Percentiles rank a stretch among this genome's conserved stretches.
These are phyloP conservation scores for Aegilops bicornis DNA, from an alignment of 176 grass and related monocot species.

Conservation along the genomic window DNA sequence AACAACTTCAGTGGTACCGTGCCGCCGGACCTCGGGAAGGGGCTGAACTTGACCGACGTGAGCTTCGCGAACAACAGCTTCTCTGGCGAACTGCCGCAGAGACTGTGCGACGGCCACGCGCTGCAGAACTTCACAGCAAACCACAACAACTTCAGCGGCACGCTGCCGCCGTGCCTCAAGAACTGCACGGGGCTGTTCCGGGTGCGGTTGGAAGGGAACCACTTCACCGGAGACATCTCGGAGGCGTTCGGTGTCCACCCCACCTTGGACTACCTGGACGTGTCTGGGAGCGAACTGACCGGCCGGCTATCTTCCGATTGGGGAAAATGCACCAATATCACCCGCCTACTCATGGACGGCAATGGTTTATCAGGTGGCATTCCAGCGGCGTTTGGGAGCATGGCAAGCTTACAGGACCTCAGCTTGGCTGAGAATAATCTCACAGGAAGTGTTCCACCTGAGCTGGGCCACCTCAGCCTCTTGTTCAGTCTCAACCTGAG, in stretches of 20 bases:
- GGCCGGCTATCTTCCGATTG: slow-evolving; percentile 69
- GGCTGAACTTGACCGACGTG: slow-evolving; percentile 18
- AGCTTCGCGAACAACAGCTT: slow-evolving; percentile 67
- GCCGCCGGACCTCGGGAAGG: slow-evolving; percentile 50
- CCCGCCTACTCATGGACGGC: slow-evolving; percentile 43
- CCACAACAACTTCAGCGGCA: slow-evolving; percentile 59
- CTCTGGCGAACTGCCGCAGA: slow-evolving; percentile 54
- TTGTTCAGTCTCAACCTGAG: slow-evolving; percentile 81
- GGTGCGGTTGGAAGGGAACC: slow-evolving; percentile 59
- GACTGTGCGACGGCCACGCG: slow-evolving; percentile 31
- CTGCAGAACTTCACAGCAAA: slow-evolving; percentile 49
- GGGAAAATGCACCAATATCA: slow-evolving; percentile 57
- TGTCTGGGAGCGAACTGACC: slow-evolving; percentile 57
- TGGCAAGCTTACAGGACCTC: slow-evolving; percentile 53
- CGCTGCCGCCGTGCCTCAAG: slow-evolving; percentile 64
- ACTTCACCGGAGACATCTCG: slow-evolving; percentile 72
- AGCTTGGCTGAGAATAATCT: slow-evolving; percentile 65
- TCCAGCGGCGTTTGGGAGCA: slow-evolving; percentile 46
- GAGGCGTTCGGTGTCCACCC: slow-evolving; percentile 72
- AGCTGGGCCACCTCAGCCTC: slow-evolving; percentile 44
- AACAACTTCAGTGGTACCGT: slow-evolving; percentile 60
- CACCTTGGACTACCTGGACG: slow-evolving; percentile 51
- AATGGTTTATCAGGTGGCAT: slow-evolving; percentile 70
- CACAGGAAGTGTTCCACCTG: slow-evolving; percentile 47
- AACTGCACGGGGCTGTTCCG: slow-evolving; percentile 45